phyloP scores from a whole-genome alignment of 2,329 filamentous ascomycete genomes.

The Aspergillus pseudoterreus region DNA sequence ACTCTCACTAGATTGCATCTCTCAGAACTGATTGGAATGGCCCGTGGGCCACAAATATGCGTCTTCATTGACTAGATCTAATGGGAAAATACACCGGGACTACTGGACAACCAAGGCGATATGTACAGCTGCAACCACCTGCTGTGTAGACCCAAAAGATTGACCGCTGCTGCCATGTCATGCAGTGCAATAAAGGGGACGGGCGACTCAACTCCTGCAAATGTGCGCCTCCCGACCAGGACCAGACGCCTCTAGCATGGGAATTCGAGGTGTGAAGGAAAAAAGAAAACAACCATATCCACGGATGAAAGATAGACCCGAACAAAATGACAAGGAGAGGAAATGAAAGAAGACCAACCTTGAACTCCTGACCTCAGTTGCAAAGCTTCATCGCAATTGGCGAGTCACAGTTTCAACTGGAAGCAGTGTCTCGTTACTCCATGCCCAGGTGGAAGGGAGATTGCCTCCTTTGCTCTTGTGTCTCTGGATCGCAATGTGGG shows the following conservation, averaged over 20 bases:
- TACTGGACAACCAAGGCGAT: conserved; percentile 14
- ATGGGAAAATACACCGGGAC: conserved; percentile 14
- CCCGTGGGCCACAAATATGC: conserved; percentile 22
- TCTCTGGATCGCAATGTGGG: conserved; percentile 18
- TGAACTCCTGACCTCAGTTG: conserved; percentile 23
- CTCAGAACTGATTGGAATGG: neutral
- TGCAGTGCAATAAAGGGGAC: neutral
- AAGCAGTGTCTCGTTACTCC: conserved; percentile 14
- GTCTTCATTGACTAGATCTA: conserved; percentile 24
- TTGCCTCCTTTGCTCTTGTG: conserved; percentile 3
- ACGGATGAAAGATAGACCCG: conserved; percentile 1
- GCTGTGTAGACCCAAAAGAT: conserved; percentile 6
- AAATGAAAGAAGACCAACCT: conserved; percentile 33
- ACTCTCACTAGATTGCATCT: too few species aligned
- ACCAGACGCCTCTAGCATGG: conserved; percentile 6
- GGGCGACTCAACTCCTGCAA: conserved; percentile 1
- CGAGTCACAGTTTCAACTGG: conserved; percentile 19
- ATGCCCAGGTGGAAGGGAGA: conserved; percentile 3
- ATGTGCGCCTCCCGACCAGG: conserved; percentile 4
- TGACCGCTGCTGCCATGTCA: neutral
- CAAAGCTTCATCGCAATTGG: conserved; percentile 13
- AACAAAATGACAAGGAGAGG: conserved; percentile 13
- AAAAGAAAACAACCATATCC: conserved; percentile 1
- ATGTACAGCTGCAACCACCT: conserved; percentile 20
- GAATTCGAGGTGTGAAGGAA: conserved; percentile 4